Conservation (phyloP, 1,139 yeast species). For the Debaryomyces subglobosus region DNA sequence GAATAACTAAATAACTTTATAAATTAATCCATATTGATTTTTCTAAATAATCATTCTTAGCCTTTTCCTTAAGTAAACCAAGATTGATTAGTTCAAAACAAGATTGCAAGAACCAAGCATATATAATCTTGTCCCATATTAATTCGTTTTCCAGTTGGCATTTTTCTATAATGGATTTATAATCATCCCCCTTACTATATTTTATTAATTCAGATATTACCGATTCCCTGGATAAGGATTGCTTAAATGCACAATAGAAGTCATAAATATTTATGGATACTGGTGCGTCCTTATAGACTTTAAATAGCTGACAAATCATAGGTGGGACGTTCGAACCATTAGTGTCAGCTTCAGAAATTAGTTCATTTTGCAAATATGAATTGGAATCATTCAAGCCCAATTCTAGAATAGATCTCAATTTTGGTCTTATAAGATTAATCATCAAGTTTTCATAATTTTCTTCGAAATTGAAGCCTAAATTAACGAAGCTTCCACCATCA, state of each 20-base stretch:
- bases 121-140: slow-evolving; percentile 48
- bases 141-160: slow-evolving; percentile 22
- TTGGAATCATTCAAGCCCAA: slow-evolving; percentile 34
- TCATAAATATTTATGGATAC: slow-evolving; percentile 74
- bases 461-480: slow-evolving; percentile 26
- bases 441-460: slow-evolving; percentile 45
- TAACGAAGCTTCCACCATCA: slow-evolving; percentile 33
- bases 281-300: slow-evolving; percentile 81
- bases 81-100: slow-evolving; percentile 44
- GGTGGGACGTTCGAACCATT: slow-evolving; percentile 40
- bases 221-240: slow-evolving; percentile 46
- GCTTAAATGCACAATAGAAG: slow-evolving; percentile 71
- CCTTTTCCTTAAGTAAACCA: slow-evolving; percentile 46
- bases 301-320: slow-evolving; percentile 59
- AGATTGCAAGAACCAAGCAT: slow-evolving; percentile 47
- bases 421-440: slow-evolving; percentile 44
- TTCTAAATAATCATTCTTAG: slow-evolving; percentile 49
- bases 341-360: slow-evolving; percentile 17
- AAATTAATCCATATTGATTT: slow-evolving; percentile 43
- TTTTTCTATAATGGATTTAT: slow-evolving; percentile 4
- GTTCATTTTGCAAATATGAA: slow-evolving; percentile 29
- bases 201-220: slow-evolving; percentile 34
- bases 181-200: not conserved
- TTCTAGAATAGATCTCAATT: slow-evolving; percentile 36
- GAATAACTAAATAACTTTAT: slow-evolving; percentile 2